Base-by-base conservation (phyloP, 495 filamentous ascomycete species). In the Aspergillus haitiensis region DNA sequence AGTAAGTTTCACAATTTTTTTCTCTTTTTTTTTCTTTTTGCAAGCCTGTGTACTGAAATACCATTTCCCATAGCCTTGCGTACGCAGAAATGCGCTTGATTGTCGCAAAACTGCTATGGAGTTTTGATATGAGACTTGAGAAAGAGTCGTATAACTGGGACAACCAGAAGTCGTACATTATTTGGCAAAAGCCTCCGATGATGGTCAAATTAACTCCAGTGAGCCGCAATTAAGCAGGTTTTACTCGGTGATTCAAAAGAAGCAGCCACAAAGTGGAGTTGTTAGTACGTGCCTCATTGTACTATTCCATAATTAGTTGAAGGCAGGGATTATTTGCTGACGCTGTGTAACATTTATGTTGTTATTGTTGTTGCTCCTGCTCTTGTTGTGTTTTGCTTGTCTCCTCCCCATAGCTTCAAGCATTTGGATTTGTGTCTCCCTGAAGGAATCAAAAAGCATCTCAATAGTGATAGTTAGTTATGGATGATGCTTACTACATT, bases 11-110 rank as follows among this genome's bases (percentile, higher is more conserved):
- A 3, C 21, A 27, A 27, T 1, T 27, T 27, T 27, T 27, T 27
- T 27, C 3, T 27, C 21, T 27, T 27, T 27, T 27, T 27, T 27
- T 27, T 27, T 27, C 3, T 27, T 27, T 27, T 27, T 27, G 3
- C 21, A 27, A 27, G 21, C 21, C 21, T 27, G 3, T 27, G 21
- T 27, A 27, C 21, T 27, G 21, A 27, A 27, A 27, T 1, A 1
- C 3, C 21, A 27, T 27, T 4, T 12, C 0, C 0, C 46, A 7
- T 52, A 80, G 78, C 51, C 66, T 80, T 33, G 72, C 75, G 13
- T 78, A 78, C 27, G 70, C 73, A 8, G 77, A 80, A 63, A 76
- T 81, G 70, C 71, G 72, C 7, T 55, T 78, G 6, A 73, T 75
- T 32, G 48, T 79, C 3, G 66, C 73, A 5, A 65, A 70, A 8